Evolutionary conservation across 2,329 filamentous ascomycete species (phyloP).

Genomic region (Coleophoma cylindrospora): DNA sequence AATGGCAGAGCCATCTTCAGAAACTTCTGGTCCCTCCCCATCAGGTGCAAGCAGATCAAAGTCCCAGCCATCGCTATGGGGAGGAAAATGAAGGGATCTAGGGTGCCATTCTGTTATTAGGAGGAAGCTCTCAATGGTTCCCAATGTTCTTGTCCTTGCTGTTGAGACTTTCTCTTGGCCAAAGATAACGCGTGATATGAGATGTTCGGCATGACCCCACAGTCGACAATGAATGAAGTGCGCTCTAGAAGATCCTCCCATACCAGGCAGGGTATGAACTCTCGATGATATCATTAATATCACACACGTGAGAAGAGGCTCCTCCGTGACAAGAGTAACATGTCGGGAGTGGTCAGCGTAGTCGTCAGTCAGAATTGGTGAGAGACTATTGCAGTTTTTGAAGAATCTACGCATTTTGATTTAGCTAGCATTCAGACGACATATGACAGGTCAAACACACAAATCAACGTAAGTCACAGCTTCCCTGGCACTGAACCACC

Average conservation of each 20-base stretch:
- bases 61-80: slow-evolving; percentile 49
- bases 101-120: slow-evolving; percentile 54
- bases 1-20: slow-evolving; percentile 23
- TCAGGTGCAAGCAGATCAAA: slow-evolving; percentile 38
- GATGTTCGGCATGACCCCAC: slow-evolving; percentile 48
- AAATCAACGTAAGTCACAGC: slow-evolving; percentile 47
- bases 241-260: slow-evolving; percentile 39
- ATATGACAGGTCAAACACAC: slow-evolving; percentile 20
- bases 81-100: slow-evolving; percentile 46
- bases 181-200: slow-evolving; percentile 47
- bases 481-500: slow-evolving; percentile 49
- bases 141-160: slow-evolving; percentile 41
- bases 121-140: slow-evolving; percentile 47
- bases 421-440: no score
- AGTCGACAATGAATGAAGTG: slow-evolving; percentile 48
- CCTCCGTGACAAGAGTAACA: slow-evolving; percentile 39
- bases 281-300: slow-evolving; percentile 51
- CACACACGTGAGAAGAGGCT: slow-evolving; percentile 46
- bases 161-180: slow-evolving; percentile 47
- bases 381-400: slow-evolving; percentile 43
- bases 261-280: slow-evolving; percentile 37
- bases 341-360: slow-evolving; percentile 44
- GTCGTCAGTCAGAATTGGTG: slow-evolving; percentile 43
- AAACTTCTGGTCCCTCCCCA: slow-evolving; percentile 25
- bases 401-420: slow-evolving; percentile 29